Percentiles rank a stretch among this genome's conserved stretches.
These are phyloP conservation scores for Komagataella phaffii DNA, from an alignment of 805 yeast genomes.

Conservation along the genomic window DNA sequence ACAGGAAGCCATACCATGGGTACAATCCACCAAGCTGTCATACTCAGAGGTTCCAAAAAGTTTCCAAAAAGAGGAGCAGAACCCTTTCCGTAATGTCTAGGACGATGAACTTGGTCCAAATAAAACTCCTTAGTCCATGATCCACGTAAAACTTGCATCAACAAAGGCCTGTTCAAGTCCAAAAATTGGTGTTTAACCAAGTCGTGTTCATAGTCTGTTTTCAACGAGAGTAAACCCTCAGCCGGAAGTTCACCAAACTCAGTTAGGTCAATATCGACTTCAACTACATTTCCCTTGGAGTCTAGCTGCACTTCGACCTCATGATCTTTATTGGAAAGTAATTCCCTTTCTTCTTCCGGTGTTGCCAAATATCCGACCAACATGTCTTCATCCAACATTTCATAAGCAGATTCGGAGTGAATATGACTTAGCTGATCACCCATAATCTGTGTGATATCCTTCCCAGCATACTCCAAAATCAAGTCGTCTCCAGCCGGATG, in stretches of 20 bases:
- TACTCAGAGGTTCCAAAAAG: conserved; percentile 79
- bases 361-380: conserved; percentile 79
- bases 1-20: conserved; percentile 83
- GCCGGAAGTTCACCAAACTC: conserved; percentile 55
- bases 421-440: conserved; percentile 58
- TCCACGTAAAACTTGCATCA: conserved; percentile 67
- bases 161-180: conserved; percentile 71
- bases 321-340: conserved; percentile 45
- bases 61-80: conserved; percentile 94
- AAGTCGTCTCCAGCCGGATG: conserved; percentile 60
- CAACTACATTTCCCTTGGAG: conserved; percentile 13
- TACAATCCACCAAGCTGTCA: conserved; percentile 91
- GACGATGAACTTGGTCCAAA: conserved; percentile 92
- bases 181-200: conserved; percentile 68
- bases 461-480: conserved; percentile 45
- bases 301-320: conserved; percentile 34
- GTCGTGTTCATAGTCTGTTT: conserved; percentile 69
- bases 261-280: conserved; percentile 32
- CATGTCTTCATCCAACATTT: conserved; percentile 76
- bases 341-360: conserved; percentile 58
- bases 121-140: conserved; percentile 80
- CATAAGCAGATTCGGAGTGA: conserved; percentile 82
- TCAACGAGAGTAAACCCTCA: conserved; percentile 57
- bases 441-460: conserved; percentile 59
- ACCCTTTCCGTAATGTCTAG: conserved; percentile 95